phyloP scores from a whole-genome alignment of 169 alveolate species.

The Cytauxzoon felis region DNA sequence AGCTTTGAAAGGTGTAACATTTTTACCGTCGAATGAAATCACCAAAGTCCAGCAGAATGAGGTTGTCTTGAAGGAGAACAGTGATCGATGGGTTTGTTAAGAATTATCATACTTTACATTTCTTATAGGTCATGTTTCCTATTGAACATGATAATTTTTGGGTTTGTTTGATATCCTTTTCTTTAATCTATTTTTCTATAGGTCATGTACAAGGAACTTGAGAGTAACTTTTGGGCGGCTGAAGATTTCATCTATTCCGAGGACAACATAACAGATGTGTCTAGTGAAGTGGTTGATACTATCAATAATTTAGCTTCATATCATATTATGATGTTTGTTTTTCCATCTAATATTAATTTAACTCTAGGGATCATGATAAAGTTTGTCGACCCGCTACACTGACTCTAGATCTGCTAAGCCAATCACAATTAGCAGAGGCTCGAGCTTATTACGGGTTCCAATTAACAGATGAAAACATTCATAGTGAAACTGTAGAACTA shows the following conservation, averaged over 20 bases:
- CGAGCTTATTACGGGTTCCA: constrained; percentile 92
- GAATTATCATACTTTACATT: background rate
- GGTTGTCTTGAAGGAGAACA: constrained; percentile 35
- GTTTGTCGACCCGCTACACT: constrained; percentile 50
- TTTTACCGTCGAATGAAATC: constrained; percentile 9
- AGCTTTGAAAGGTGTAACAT: background rate
- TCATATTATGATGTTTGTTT: constrained; percentile 30
- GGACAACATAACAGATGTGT: constrained; percentile 6
- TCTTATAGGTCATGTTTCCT: constrained; percentile 64
- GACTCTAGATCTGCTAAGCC: constrained; percentile 81
- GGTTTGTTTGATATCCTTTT: constrained; percentile 3
- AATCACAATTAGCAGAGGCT: constrained; percentile 89
- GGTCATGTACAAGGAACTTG: constrained; percentile 59
- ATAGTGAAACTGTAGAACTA: constrained; percentile 80
- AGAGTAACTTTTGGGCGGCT: constrained; percentile 64
- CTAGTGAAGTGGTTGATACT: constrained; percentile 10
- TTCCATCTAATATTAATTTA: background rate
- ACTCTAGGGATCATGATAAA: constrained; percentile 21
- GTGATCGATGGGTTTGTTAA: constrained; percentile 46
- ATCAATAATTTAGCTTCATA: constrained; percentile 17
- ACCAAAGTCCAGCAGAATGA: constrained; percentile 34
- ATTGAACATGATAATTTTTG: constrained; percentile 49
- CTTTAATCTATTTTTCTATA: background rate
- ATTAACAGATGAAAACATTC: constrained; percentile 90
- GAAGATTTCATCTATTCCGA: constrained; percentile 50